Evolutionary conservation across 2,329 filamentous ascomycete genomes (phyloP).

Genomic region (Fusarium sp.): DNA sequence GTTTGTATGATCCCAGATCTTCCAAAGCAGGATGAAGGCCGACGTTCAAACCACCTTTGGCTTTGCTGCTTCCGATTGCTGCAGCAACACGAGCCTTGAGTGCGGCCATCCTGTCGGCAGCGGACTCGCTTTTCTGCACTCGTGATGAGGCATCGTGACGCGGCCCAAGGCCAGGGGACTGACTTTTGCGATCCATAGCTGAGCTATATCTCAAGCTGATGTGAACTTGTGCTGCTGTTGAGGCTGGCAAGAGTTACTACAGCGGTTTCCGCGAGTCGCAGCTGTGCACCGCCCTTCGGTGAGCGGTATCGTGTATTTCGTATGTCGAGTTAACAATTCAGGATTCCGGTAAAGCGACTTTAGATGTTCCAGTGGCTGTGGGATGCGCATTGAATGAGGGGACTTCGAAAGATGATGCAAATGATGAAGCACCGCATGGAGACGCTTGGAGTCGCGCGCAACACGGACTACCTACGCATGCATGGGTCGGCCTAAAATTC

Average conservation of each 20-base stretch:
- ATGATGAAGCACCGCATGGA: slow-evolving; percentile 26
- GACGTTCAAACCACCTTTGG: slow-evolving; percentile 79
- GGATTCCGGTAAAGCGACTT: background rate
- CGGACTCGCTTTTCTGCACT: slow-evolving; percentile 69
- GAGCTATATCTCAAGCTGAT: background rate
- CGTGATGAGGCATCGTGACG: slow-evolving; percentile 69
- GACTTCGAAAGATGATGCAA: slow-evolving; percentile 30
- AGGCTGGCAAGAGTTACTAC: background rate
- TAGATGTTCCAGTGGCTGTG: background rate
- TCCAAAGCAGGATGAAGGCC: slow-evolving; percentile 84
- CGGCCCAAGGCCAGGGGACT: slow-evolving; percentile 68
- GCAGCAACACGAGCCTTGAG: slow-evolving; percentile 86
- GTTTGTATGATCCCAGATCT: slow-evolving; percentile 66
- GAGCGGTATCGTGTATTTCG: background rate
- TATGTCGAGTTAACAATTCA: background rate
- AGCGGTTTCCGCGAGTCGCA: background rate
- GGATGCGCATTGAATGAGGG: slow-evolving; percentile 7
- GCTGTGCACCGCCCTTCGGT: background rate
- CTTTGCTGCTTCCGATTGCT: slow-evolving; percentile 74
- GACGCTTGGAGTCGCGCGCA: slow-evolving; percentile 32
- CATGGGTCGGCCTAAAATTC: slow-evolving; percentile 53
- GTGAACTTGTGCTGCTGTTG: background rate
- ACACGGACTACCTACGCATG: background rate
- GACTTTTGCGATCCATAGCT: slow-evolving; percentile 67
- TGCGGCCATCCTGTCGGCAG: slow-evolving; percentile 79